Conservation (phyloP, 176 grass and related monocot species). For the Sorghum bicolor region DNA sequence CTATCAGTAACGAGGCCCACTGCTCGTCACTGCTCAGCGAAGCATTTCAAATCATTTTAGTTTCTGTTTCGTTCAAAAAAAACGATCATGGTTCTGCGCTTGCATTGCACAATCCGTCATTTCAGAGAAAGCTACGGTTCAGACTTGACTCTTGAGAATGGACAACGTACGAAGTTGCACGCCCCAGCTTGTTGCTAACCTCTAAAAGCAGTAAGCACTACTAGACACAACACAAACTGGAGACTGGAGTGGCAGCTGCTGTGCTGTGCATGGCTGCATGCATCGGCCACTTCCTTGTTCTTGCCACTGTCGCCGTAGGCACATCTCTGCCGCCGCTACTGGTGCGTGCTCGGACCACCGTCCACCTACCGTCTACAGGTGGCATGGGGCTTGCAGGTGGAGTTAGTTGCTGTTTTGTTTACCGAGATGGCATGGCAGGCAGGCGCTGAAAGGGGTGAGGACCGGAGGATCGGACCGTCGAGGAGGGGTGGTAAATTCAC, state of each 20-base stretch:
- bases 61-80: no score
- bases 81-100: no score
- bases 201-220: neutral
- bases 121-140: no score
- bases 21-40: no score
- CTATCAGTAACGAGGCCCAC: no score
- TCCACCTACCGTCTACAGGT: neutral
- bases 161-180: no score
- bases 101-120: no score
- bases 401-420: neutral
- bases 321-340: neutral
- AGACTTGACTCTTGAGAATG: no score
- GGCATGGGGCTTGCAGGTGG: slow-evolving; percentile 15
- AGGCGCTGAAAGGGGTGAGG: slow-evolving; percentile 43
- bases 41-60: no score
- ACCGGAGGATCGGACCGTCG: neutral
- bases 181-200: neutral
- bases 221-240: neutral
- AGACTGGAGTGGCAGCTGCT: neutral
- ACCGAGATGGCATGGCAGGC: slow-evolving; percentile 24
- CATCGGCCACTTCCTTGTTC: neutral
- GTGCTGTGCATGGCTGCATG: neutral
- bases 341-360: neutral
- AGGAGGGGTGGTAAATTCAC: slow-evolving; percentile 27
- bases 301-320: slow-evolving; percentile 6